Conservation (phyloP, 352 stramenopile species). For the Globisporangium ultimum region DNA sequence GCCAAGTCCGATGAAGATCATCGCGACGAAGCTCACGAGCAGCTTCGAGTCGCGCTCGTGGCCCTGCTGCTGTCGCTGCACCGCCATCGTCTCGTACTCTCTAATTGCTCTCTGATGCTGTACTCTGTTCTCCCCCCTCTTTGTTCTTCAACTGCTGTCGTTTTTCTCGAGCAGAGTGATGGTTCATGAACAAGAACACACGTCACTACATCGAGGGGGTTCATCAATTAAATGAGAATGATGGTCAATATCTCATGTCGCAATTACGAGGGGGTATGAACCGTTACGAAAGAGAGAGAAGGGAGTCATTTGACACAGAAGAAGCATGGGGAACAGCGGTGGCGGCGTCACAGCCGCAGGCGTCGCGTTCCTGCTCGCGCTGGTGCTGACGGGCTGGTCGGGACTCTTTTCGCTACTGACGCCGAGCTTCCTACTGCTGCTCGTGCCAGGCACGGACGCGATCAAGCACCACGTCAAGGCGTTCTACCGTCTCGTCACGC, state of each 20-base stretch:
- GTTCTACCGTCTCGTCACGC: slow-evolving; percentile 49
- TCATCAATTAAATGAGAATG: no score
- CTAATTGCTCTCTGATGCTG: slow-evolving; percentile 3
- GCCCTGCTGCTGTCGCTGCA: slow-evolving; percentile 1
- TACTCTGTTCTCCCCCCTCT: slow-evolving; percentile 1
- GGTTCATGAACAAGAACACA: background rate
- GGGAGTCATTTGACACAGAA: background rate
- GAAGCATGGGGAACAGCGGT: slow-evolving; percentile 23
- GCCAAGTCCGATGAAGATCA: slow-evolving; percentile 80
- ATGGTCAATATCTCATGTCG: background rate
- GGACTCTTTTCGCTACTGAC: slow-evolving; percentile 49
- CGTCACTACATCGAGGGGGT: no score
- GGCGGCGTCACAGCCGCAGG: slow-evolving; percentile 30
- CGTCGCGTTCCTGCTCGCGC: slow-evolving; percentile 41
- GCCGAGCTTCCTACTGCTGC: slow-evolving; percentile 46
- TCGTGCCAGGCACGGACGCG: slow-evolving; percentile 21
- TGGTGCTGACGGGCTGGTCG: slow-evolving; percentile 59
- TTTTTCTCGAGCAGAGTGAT: slow-evolving; percentile 15
- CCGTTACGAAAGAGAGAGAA: background rate
- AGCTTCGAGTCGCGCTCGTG: slow-evolving; percentile 60
- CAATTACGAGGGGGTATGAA: background rate
- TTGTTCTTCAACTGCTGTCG: slow-evolving; percentile 12
- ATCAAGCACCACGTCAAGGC: slow-evolving; percentile 17
- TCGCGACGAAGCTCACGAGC: slow-evolving; percentile 74
- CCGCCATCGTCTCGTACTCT: slow-evolving; percentile 16